These are phyloP conservation scores for Parastagonospora avenae DNA, from an alignment of 2,329 filamentous ascomycete genomes.

Conservation along the genomic window DNA sequence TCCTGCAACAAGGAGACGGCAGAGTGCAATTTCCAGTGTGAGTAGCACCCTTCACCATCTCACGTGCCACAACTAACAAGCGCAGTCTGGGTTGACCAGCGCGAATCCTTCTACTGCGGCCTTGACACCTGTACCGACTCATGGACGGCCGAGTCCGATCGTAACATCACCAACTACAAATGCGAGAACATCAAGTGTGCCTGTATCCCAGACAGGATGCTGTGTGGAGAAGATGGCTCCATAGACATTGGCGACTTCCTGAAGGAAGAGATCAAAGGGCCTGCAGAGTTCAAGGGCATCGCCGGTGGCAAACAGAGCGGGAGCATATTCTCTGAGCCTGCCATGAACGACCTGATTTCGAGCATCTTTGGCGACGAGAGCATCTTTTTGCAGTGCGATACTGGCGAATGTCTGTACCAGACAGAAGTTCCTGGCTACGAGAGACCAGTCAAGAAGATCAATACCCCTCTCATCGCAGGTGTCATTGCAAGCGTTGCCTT, in stretches of 20 bases:
- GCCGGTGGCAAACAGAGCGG: constrained; percentile 67
- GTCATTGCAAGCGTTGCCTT: constrained; percentile 86
- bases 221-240: constrained; percentile 89
- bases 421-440: constrained; percentile 92
- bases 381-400: constrained; percentile 79
- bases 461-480: constrained; percentile 92
- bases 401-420: constrained; percentile 91
- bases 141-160: constrained; percentile 68
- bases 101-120: constrained; percentile 95
- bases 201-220: constrained; percentile 89
- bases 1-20: constrained; percentile 77
- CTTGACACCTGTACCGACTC: constrained; percentile 79
- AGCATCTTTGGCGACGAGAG: constrained; percentile 89
- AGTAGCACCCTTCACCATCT: constrained; percentile 34
- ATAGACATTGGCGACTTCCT: constrained; percentile 93
- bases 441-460: constrained; percentile 89
- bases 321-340: constrained; percentile 87
- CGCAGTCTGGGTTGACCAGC: constrained; percentile 88
- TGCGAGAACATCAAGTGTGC: constrained; percentile 85
- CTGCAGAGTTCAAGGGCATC: constrained; percentile 79
- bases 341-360: constrained; percentile 89
- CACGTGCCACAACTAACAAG: constrained; percentile 29
- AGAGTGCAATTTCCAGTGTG: constrained; percentile 94
- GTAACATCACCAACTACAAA: constrained; percentile 82
- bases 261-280: constrained; percentile 79